A percentile compares a stretch with the other conserved stretches of the same genome.
Evolutionary conservation across 805 yeast species (phyloP).

Genomic region (Blastobotrys peoriensis): DNA sequence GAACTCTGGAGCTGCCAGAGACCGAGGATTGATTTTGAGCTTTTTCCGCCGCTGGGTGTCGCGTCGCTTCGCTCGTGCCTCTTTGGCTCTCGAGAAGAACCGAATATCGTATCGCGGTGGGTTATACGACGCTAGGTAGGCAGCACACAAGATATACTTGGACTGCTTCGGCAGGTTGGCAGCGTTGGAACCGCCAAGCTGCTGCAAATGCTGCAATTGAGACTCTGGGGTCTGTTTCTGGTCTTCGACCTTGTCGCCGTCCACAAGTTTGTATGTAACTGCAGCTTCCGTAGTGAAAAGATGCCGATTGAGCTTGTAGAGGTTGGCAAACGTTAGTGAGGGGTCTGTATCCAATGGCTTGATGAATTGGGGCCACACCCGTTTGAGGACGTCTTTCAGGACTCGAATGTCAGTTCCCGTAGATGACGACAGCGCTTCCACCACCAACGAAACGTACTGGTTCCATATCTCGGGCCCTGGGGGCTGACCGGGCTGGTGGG

Average conservation of each 20-base stretch:
- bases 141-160: slow-evolving; percentile 69
- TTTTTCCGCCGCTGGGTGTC: slow-evolving; percentile 39
- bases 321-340: slow-evolving; percentile 18
- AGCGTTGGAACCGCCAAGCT: neutral
- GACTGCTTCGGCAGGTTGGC: slow-evolving; percentile 49
- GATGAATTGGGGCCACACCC: slow-evolving; percentile 30
- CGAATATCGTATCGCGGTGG: slow-evolving; percentile 64
- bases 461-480: slow-evolving; percentile 26
- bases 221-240: slow-evolving; percentile 5
- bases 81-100: slow-evolving; percentile 59
- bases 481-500: neutral
- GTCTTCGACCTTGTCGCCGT: slow-evolving; percentile 12
- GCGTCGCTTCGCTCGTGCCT: slow-evolving; percentile 35
- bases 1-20: slow-evolving; percentile 66
- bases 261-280: slow-evolving; percentile 17
- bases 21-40: slow-evolving; percentile 49
- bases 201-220: neutral
- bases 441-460: slow-evolving; percentile 38
- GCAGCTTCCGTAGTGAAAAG: slow-evolving; percentile 24
- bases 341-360: slow-evolving; percentile 18
- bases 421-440: slow-evolving; percentile 39
- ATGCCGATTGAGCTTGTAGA: slow-evolving; percentile 20
- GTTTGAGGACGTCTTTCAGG: slow-evolving; percentile 21
- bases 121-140: slow-evolving; percentile 75
- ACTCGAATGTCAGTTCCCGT: slow-evolving; percentile 39